Conservation (phyloP, 2,329 filamentous ascomycete species). For the Botrytis medusae region DNA sequence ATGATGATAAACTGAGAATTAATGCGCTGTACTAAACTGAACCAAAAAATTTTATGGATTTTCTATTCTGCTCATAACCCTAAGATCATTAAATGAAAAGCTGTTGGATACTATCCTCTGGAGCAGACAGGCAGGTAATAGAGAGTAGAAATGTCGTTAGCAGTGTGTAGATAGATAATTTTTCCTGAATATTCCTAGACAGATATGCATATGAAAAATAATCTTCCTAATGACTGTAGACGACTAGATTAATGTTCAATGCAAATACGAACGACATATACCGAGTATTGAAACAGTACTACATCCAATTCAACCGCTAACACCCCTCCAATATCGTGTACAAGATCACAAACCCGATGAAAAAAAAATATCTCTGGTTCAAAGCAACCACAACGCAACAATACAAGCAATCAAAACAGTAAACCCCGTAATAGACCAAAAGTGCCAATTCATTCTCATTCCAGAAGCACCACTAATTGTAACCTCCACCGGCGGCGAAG, state of each 20-base stretch:
- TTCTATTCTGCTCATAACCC: neutral
- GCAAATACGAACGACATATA: neutral
- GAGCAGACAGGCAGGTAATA: neutral
- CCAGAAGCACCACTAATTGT: neutral
- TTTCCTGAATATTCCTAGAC: no score
- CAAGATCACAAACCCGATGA: neutral
- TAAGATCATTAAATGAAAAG: neutral
- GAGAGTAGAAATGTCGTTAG: neutral
- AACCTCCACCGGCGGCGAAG: neutral
- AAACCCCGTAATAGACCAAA: neutral
- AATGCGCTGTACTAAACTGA: neutral
- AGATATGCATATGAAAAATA: neutral
- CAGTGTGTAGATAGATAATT: neutral
- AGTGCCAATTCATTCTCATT: neutral
- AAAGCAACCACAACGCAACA: neutral
- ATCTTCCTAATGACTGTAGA: neutral
- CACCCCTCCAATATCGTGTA: neutral
- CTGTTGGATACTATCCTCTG: neutral
- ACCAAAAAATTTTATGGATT: neutral
- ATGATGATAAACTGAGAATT: neutral
- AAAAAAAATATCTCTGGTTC: neutral
- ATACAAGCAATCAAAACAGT: neutral
- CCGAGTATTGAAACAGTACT: neutral
- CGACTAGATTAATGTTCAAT: no score
- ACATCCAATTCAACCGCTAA: neutral